A percentile compares a stretch with the other conserved stretches of the same genome.
Conservation (phyloP, 148 eudicot species). For the Vaccinium macrocarpon region DNA sequence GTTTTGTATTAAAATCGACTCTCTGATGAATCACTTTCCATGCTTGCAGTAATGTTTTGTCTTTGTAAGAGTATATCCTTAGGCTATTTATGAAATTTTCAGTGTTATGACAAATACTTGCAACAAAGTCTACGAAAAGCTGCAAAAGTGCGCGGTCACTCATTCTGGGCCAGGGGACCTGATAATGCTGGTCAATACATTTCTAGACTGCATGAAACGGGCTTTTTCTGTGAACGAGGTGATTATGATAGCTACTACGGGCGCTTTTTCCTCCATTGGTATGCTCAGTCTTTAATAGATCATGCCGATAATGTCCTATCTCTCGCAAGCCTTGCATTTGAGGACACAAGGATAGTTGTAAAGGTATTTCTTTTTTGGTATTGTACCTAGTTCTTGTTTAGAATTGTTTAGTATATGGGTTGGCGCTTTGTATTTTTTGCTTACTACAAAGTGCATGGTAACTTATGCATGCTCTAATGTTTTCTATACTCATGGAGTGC, state of each 20-base stretch:
- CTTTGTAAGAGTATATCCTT: background rate
- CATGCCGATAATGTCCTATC: slow-evolving; percentile 66
- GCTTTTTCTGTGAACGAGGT: slow-evolving; percentile 66
- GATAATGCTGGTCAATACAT: slow-evolving; percentile 72
- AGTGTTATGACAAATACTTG: slow-evolving; percentile 71
- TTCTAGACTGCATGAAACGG: slow-evolving; percentile 58
- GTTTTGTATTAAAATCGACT: background rate
- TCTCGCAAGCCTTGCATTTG: slow-evolving; percentile 61
- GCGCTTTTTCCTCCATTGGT: slow-evolving; percentile 70
- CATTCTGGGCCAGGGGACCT: slow-evolving; percentile 63
- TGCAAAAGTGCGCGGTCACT: slow-evolving; percentile 63
- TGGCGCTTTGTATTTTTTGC: background rate
- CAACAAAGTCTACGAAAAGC: slow-evolving; percentile 56
- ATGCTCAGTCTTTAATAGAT: slow-evolving; percentile 46
- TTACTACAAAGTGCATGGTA: background rate
- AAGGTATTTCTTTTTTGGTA: slow-evolving; percentile 40
- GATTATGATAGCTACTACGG: slow-evolving; percentile 72
- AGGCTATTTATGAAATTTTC: slow-evolving; percentile 10
- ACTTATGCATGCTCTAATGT: background rate
- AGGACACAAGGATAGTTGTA: slow-evolving; percentile 46
- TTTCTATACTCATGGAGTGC: background rate
- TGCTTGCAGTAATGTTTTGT: background rate
- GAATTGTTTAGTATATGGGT: background rate
- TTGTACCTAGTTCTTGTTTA: background rate
- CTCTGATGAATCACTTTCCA: slow-evolving; percentile 1